Evolutionary conservation across 2,329 filamentous ascomycete genomes (phyloP).

Genomic region (Pseudocercospora crystallina): DNA sequence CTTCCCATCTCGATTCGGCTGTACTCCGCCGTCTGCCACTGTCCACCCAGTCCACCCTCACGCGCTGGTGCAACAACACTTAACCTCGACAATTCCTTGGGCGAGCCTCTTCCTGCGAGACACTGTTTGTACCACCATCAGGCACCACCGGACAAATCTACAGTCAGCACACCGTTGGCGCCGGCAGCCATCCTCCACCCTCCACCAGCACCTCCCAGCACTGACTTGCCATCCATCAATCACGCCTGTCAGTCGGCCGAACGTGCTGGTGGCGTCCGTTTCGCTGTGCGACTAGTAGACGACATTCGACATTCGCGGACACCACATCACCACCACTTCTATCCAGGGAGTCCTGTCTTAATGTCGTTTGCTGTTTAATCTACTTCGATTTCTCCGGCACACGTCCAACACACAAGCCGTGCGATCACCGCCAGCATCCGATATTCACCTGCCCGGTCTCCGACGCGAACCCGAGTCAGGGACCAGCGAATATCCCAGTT

Average conservation of each 20-base stretch:
- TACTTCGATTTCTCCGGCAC: neutral
- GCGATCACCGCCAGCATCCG: neutral
- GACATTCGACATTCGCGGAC: neutral
- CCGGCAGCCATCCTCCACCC: neutral
- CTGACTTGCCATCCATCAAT: slow-evolving; percentile 1
- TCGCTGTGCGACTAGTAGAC: neutral
- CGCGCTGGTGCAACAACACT: too few relatives aligned
- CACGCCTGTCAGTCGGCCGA: neutral
- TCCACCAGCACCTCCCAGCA: neutral
- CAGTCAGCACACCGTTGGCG: too few relatives aligned
- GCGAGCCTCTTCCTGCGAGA: too few relatives aligned
- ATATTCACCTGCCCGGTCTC: neutral
- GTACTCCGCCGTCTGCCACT: too few relatives aligned
- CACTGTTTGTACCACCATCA: too few relatives aligned
- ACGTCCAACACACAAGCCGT: neutral
- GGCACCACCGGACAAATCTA: too few relatives aligned
- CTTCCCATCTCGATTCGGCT: too few relatives aligned
- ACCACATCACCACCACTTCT: neutral
- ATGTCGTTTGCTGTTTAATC: slow-evolving; percentile 4
- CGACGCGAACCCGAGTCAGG: slow-evolving; percentile 6
- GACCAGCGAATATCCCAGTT: slow-evolving; percentile 11
- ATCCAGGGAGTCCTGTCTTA: too few relatives aligned
- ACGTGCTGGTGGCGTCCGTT: neutral
- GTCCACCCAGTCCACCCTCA: too few relatives aligned
- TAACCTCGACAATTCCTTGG: too few relatives aligned